A percentile compares a stretch with the other conserved stretches of the same genome.
Conservation (phyloP, 2,329 filamentous ascomycete species). For the Exophiala dermatitidis region DNA sequence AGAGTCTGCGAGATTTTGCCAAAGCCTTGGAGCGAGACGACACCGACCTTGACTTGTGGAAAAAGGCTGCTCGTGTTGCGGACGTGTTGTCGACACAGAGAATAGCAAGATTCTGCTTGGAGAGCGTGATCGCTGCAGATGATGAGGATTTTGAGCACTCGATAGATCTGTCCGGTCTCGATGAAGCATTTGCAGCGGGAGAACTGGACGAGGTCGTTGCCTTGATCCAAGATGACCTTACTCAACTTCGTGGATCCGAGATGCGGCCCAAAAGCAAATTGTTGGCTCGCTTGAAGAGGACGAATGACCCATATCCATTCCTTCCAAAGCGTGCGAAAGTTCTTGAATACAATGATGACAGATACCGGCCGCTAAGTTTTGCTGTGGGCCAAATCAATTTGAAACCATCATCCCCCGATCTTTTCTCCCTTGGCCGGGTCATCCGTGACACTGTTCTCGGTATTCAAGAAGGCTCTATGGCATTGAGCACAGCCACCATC, state of each 20-base stretch:
- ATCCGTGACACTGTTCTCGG: conserved; percentile 40
- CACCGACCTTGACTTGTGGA: conserved; percentile 57
- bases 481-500: conserved; percentile 33
- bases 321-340: conserved; percentile 33
- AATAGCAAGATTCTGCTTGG: conserved; percentile 55
- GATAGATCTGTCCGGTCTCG: conserved; percentile 51
- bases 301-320: conserved; percentile 48
- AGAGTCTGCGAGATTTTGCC: conserved; percentile 49
- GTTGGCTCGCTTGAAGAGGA: conserved; percentile 46
- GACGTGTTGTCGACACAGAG: conserved; percentile 52
- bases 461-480: conserved; percentile 33
- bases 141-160: conserved; percentile 50
- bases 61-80: conserved; percentile 52
- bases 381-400: conserved; percentile 36
- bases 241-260: conserved; percentile 45
- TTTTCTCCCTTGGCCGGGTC: conserved; percentile 44
- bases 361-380: conserved; percentile 34
- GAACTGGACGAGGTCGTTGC: conserved; percentile 45
- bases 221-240: conserved; percentile 50
- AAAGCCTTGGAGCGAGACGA: conserved; percentile 59
- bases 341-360: conserved; percentile 29
- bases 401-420: conserved; percentile 33
- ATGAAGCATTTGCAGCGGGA: conserved; percentile 48
- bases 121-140: conserved; percentile 56
- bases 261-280: conserved; percentile 47